Evolutionary conservation across 2,329 filamentous ascomycete genomes (phyloP).

Genomic region (Dissoconium aciculare): DNA sequence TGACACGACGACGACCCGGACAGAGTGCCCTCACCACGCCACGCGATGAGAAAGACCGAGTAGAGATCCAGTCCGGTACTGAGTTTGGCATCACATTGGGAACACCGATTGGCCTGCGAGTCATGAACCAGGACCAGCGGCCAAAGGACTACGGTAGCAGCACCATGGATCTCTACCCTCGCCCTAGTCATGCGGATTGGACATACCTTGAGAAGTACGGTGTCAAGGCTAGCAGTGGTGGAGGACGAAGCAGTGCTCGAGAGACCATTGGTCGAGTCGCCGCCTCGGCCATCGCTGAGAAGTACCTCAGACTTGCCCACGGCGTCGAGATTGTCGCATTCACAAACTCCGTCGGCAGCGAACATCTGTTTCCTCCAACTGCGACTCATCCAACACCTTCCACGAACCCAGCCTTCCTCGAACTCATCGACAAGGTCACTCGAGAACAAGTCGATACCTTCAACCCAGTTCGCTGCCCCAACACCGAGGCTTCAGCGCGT

Average conservation of each 20-base stretch:
- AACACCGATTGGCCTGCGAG: conserved; percentile 75
- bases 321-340: conserved; percentile 86
- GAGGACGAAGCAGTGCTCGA: conserved; percentile 77
- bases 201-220: conserved; percentile 97
- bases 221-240: conserved; percentile 77
- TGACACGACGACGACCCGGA: conserved; percentile 77
- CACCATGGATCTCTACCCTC: conserved; percentile 83
- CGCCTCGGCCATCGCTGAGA: conserved; percentile 82
- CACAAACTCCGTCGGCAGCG: conserved; percentile 67
- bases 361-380: conserved; percentile 62
- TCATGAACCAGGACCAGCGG: conserved; percentile 83
- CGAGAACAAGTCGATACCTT: conserved; percentile 66
- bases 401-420: conserved; percentile 64
- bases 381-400: conserved; percentile 51
- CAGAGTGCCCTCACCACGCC: conserved; percentile 85
- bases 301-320: conserved; percentile 68
- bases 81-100: conserved; percentile 83
- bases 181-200: conserved; percentile 88
- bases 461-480: conserved; percentile 76
- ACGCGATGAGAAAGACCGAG: conserved; percentile 78
- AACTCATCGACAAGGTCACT: conserved; percentile 56
- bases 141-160: conserved; percentile 79
- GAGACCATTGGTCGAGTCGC: conserved; percentile 89
- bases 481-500: conserved; percentile 44
- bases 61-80: conserved; percentile 83